Evolutionary conservation across 2,329 filamentous ascomycete genomes (phyloP), one percentile per base, ranked within the genome.

Genomic region (Sporothrix humicola): DNA sequence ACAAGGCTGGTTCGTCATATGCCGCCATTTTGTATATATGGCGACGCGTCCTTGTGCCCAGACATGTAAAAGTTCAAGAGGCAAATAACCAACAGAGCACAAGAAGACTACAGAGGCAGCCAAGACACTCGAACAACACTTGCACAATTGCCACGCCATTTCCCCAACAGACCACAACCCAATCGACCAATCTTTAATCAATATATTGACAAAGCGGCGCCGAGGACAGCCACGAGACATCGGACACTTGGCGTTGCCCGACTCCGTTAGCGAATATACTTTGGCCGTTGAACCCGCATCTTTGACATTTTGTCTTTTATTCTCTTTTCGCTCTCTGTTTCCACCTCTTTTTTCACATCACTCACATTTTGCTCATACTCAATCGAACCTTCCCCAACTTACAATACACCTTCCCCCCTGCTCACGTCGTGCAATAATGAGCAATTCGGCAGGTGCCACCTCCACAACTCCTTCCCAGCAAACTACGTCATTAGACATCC

Each of bases 401-500:
- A 7, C 7, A 37, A 37, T 37, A 37, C 31, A 37, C 31, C 31
- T 37, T 5, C 31, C 31, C 23, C 23, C 13, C n/a, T 17, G 52
- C 68, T n/a, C 37, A 58, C 20, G 8, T 20, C 59, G 68, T 31
- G 42, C 20, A 20, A 61, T 56, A 31, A 71, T 71, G 69, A 44
- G 56, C 69, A 20, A 61, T 44, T 2, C 23, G 54, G 44, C 54
- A 61, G 54, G 56, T 50, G 56, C 69, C 20, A 9, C 54, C 15
- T 0, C 54, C 42, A 50, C 42, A 37, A 56, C 69, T 12, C 54
- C 69, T 70, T 23, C 68, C 68, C 52, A 70, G 37, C 68, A 31
- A 56, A 37, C 31, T 31, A 54, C 58, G 58, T 72, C 70, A 65
- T 72, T 37, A n/a, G 65, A 68, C 63, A 23, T n/a, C 23, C 63